Evolutionary conservation across 192 early-diverging fungal genomes (phyloP).

Genomic region (Gamsiella multidivaricata): DNA sequence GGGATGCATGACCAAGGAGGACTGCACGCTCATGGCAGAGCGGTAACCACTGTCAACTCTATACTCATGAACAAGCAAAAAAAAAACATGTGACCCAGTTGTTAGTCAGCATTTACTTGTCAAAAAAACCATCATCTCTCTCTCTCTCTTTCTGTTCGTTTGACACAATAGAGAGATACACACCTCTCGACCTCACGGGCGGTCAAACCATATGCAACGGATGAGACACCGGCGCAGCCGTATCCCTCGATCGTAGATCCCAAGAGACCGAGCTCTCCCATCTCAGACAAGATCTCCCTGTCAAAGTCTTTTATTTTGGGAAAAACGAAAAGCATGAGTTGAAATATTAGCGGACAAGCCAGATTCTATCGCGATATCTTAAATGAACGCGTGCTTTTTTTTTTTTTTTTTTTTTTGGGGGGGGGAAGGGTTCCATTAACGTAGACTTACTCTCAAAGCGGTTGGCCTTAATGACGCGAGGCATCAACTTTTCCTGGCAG

Average conservation of each 20-base stretch:
- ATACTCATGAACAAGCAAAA: not conserved
- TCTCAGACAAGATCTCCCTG: conserved; percentile 89
- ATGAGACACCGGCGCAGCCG: conserved; percentile 97
- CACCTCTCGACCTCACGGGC: conserved; percentile 95
- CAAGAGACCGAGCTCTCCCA: conserved; percentile 93
- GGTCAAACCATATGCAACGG: conserved; percentile 95
- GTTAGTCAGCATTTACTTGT: not conserved
- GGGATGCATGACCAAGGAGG: conserved; percentile 98
- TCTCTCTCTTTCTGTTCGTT: too few relatives aligned
- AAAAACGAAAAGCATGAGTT: too few relatives aligned
- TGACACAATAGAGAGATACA: conserved; percentile 3
- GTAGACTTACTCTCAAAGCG: conserved; percentile 80
- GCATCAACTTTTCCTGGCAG: conserved; percentile 89
- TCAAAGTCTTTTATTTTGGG: conserved; percentile 89
- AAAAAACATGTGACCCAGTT: not conserved
- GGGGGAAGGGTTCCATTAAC: too few relatives aligned
- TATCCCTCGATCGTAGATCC: conserved; percentile 96
- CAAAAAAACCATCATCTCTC: not conserved
- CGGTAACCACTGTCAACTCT: conserved; percentile 96
- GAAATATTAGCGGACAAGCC: too few relatives aligned
- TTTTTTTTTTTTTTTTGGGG: too few relatives aligned
- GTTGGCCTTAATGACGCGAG: conserved; percentile 86
- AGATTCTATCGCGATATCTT: too few relatives aligned
- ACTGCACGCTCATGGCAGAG: conserved; percentile 98
- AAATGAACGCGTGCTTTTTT: too few relatives aligned